These are phyloP conservation scores for Stentor coeruleus DNA, from an alignment of 73 alveolate species.

Conservation along the genomic window DNA sequence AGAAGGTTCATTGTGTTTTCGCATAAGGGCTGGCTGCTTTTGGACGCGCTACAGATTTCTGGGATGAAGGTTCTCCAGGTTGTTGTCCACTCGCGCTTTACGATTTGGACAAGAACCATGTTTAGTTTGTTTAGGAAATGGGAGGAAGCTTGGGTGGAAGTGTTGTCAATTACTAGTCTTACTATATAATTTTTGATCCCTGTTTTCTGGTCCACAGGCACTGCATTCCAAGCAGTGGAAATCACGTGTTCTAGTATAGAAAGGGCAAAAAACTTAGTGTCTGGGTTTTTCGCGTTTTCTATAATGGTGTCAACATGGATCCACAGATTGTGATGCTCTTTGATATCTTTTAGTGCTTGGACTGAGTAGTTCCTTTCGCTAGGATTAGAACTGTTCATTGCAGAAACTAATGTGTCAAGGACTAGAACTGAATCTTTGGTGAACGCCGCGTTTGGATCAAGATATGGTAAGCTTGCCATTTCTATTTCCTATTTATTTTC, in stretches of 20 bases:
- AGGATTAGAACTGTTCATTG: slow-evolving; percentile 8
- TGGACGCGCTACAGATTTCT: slow-evolving; percentile 83
- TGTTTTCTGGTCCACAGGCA: slow-evolving; percentile 55
- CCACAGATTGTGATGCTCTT: slow-evolving; percentile 40
- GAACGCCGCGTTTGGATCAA: slow-evolving; percentile 16
- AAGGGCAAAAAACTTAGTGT: slow-evolving; percentile 62
- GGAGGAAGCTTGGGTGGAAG: slow-evolving; percentile 20
- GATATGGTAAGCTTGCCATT: slow-evolving; percentile 21
- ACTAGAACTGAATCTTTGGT: neutral
- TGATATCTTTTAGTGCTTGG: slow-evolving; percentile 22
- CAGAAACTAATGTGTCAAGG: neutral
- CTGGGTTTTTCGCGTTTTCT: slow-evolving; percentile 33
- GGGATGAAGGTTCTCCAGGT: slow-evolving; percentile 88
- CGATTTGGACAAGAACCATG: slow-evolving; percentile 70
- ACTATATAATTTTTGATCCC: slow-evolving; percentile 59
- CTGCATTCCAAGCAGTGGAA: slow-evolving; percentile 55
- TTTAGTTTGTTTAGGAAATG: slow-evolving; percentile 76
- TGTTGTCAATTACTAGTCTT: slow-evolving; percentile 30
- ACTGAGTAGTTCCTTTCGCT: slow-evolving; percentile 20
- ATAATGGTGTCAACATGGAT: slow-evolving; percentile 45
- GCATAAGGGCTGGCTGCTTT: slow-evolving; percentile 72
- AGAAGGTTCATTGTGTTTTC: slow-evolving; percentile 84
- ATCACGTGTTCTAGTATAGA: slow-evolving; percentile 57
- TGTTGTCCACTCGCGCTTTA: slow-evolving; percentile 92
- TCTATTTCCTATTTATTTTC: neutral